Base-by-base conservation (phyloP, 2,329 filamentous ascomycete genomes). In the Zasmidium citrigriseum region DNA sequence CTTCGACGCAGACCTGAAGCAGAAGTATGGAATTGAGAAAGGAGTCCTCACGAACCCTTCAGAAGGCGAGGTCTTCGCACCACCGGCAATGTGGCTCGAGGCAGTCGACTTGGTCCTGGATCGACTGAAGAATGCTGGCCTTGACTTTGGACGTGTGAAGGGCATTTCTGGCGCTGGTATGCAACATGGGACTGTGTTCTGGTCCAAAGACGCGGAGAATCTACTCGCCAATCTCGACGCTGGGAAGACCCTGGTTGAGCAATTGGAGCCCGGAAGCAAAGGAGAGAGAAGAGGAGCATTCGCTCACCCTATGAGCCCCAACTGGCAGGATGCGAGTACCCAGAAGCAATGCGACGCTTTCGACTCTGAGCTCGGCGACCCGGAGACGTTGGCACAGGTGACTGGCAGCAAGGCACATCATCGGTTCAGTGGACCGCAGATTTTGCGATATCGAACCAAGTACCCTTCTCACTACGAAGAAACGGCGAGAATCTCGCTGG, bases 261-360 rank as follows among this genome's bases (percentile, higher is more conserved):
- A 96, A 77, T 79, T 98, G 23, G 76, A 75, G 58, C 69, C 74
- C 23, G 68, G 71, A 4, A 64, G 69, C 2, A 73, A 75, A 59
- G 72, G 72, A 12, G 70, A 76, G 62, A 55, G 47, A 34, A 77
- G 79, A 10, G 78, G 77, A 2, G 89, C 89, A 0, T 90, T 98
- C 71, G 89, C 92, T 16, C 89, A 96, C 73, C 87, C 89, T 3
- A 93, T 87, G 77, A 92, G 91, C 64, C 95, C 95, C 7, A 99
- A 98, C 75, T 99, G 95, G 95, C 95, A 98, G 77, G 95, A 99
- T 74, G 89, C 93, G 61, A 96, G 92, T 77, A 98, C 95, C 1
- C 92, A 97, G 78, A 82, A 82, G 65, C 90, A 99, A 77, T 97
- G 93, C 72, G 92, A 97, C 73, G 82, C 85, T 63, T 98, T 98